Conservation (phyloP, 1,284 basidiomycete species). For the Macrocystidia cucumis region DNA sequence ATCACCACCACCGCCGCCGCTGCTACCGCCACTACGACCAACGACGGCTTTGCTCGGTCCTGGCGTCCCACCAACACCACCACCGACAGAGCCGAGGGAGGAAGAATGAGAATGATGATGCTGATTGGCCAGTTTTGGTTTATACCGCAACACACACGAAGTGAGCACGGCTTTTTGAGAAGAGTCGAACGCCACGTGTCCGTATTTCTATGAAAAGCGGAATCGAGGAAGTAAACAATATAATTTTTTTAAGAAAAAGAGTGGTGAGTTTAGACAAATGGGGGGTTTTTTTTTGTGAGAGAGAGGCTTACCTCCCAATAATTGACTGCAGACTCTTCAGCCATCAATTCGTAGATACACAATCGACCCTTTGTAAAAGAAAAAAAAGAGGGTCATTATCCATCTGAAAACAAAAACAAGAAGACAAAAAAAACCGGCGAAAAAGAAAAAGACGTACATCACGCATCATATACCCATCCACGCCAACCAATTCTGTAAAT, state of each 20-base stretch:
- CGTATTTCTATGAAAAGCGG: constrained; percentile 81
- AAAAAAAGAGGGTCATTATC: not conserved
- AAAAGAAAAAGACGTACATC: constrained; percentile 43
- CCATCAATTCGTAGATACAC: constrained; percentile 97
- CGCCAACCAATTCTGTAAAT: constrained; percentile 83
- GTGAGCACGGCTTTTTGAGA: constrained; percentile 88
- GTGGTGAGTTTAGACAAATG: constrained; percentile 4
- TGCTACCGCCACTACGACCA: constrained; percentile 13
- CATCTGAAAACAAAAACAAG: not conserved
- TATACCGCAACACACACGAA: constrained; percentile 83
- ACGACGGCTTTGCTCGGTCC: constrained; percentile 8
- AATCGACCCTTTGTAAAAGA: constrained; percentile 58
- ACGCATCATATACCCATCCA: constrained; percentile 75
- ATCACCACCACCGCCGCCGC: constrained; percentile 15
- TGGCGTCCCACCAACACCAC: constrained; percentile 2
- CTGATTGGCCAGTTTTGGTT: no score
- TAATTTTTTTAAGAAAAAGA: constrained; percentile 3
- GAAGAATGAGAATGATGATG: no score
- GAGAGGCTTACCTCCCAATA: constrained; percentile 82
- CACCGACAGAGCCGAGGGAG: constrained; percentile 15
- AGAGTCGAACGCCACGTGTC: constrained; percentile 89
- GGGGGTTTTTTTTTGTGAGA: no score
- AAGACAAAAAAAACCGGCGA: constrained; percentile 16
- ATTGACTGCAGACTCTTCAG: constrained; percentile 92
- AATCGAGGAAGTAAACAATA: not conserved